Conservation (phyloP, 2,329 filamentous ascomycete genomes). For the Talaromyces atroroseus region DNA sequence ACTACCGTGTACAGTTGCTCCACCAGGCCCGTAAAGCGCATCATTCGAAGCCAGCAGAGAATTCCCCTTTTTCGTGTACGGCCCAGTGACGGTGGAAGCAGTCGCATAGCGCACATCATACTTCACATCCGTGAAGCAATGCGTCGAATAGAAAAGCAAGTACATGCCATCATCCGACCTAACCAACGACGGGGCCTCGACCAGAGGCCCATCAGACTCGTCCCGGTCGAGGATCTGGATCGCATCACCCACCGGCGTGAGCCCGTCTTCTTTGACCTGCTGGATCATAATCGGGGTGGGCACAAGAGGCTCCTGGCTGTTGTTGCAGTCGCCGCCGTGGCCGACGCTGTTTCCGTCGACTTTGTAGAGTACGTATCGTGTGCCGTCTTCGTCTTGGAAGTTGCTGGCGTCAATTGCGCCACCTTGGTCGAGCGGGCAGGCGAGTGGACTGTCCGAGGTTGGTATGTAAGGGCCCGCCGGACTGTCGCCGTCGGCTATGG, state of each 20-base stretch:
- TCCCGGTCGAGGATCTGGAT: constrained; percentile 58
- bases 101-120: constrained; percentile 61
- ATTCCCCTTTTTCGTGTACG: constrained; percentile 31
- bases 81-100: constrained; percentile 32
- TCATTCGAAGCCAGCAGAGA: constrained; percentile 31
- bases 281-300: constrained; percentile 39
- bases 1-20: constrained; percentile 27
- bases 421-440: constrained; percentile 50
- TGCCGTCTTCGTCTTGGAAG: constrained; percentile 52
- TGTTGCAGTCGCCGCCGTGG: constrained; percentile 49
- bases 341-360: constrained; percentile 65
- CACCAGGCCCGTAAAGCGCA: constrained; percentile 27
- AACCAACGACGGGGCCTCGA: constrained; percentile 57
- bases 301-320: constrained; percentile 36
- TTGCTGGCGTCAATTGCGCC: constrained; percentile 60
- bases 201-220: constrained; percentile 56
- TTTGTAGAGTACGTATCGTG: constrained; percentile 59
- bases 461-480: constrained; percentile 50
- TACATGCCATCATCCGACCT: constrained; percentile 42
- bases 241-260: constrained; percentile 49
- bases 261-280: constrained; percentile 41
- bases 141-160: constrained; percentile 58
- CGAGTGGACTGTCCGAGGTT: constrained; percentile 40
- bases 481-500: constrained; percentile 41
- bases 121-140: constrained; percentile 50